Evolutionary conservation across 2,329 filamentous ascomycete species (phyloP), one percentile per base, ranked within the genome.

Genomic region (Xylaria sp.): DNA sequence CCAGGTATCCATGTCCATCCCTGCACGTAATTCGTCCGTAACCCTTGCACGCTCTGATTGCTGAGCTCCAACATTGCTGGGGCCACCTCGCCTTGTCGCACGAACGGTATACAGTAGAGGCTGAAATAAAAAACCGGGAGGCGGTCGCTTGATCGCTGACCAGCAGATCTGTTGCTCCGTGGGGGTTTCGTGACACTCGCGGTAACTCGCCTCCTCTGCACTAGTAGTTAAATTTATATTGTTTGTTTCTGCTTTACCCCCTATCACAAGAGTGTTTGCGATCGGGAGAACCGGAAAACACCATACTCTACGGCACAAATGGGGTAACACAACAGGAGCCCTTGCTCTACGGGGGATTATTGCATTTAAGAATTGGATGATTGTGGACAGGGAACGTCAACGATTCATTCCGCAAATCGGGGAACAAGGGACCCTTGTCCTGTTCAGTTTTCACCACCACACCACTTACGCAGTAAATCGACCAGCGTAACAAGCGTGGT

Each of bases 91-190:
- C 31, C 20, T 28, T 41, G 55, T 60, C 67, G 60, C 43, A 67
- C 55, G 59, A 64, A 69, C 55, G 31, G n/a, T 31, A 54, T 43
- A 20, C 39, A 61, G 25, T n/a, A 59, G 69, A 69, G 69, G 69
- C 69, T 71, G 67, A 71, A 67, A 48, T 18, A 18, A 28, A 15
- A 20, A 64, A 58, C 43, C 57, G 46, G 54, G 13, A 66, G 63
- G 51, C 51, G 61, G 69, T 61, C 67, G 67, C 46, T 62, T 62
- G 31, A 62, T 66, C 33, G 52, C 60, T 65, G 36, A 58, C 64
- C 33, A 58, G 43, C 48, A 64, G 63, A 67, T 39, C 48, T 62
- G 25, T 28, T 62, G 48, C 18, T 41, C 56, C 54, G 51, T 62
- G 41, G 15, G 58, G 55, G 55, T 43, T 39, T 36, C 8, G 46